These are phyloP conservation scores for Sanghuangporus sanghuang DNA, from an alignment of 1,284 basidiomycete species.

Conservation along the genomic window DNA sequence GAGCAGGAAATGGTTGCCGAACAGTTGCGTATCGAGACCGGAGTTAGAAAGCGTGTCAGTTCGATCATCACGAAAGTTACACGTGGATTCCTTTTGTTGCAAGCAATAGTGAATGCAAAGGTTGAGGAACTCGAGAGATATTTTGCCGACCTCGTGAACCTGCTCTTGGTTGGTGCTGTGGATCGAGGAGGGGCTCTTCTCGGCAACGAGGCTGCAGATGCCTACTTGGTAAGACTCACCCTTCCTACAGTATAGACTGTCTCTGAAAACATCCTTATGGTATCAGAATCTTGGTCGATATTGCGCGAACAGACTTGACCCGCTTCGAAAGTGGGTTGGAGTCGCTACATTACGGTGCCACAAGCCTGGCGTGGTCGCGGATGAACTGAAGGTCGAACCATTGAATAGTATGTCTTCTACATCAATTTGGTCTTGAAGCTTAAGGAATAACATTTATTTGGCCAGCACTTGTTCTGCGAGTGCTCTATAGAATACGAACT, in stretches of 20 bases:
- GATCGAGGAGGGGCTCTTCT: constrained; percentile 55
- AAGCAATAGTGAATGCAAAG: constrained; percentile 55
- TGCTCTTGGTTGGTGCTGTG: constrained; percentile 65
- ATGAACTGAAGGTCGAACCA: constrained; percentile 68
- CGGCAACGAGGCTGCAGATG: constrained; percentile 59
- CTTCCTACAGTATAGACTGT: neutral
- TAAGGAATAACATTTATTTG: neutral
- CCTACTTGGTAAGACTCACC: constrained; percentile 61
- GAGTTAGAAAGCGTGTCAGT: constrained; percentile 56
- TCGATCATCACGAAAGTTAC: constrained; percentile 49
- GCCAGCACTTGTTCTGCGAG: constrained; percentile 73
- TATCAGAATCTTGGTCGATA: constrained; percentile 56
- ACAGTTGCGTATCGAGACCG: constrained; percentile 76
- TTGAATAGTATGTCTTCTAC: constrained; percentile 49
- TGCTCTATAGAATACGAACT: constrained; percentile 83
- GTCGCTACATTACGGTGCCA: constrained; percentile 76
- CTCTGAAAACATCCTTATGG: neutral
- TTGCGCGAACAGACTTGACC: constrained; percentile 68
- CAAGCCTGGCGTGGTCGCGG: constrained; percentile 62
- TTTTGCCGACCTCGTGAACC: constrained; percentile 51
- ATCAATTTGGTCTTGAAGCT: neutral
- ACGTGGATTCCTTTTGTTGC: constrained; percentile 66
- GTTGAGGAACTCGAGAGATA: constrained; percentile 54
- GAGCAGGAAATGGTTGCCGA: constrained; percentile 76
- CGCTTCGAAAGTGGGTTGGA: constrained; percentile 66